Percentiles rank a stretch among this genome's conserved stretches.
phyloP scores from a whole-genome alignment of 129 eudicot genomes.

The Deinandra increscens region DNA sequence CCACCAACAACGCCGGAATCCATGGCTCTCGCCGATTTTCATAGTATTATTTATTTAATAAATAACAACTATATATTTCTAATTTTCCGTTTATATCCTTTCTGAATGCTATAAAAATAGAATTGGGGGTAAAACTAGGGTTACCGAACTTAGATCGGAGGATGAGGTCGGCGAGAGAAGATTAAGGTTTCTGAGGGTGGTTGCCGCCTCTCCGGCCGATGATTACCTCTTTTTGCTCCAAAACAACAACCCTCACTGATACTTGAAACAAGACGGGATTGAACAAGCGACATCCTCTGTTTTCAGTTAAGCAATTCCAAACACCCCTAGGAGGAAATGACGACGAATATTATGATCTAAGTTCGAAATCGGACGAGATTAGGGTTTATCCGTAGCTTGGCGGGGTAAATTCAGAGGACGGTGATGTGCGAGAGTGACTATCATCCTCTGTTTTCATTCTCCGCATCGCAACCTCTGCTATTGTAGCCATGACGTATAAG shows the following conservation, averaged over 20 bases:
- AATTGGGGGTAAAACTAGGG: too few species aligned
- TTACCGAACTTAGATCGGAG: too few species aligned
- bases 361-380: slow-evolving; percentile 2
- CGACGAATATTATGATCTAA: slow-evolving; percentile 16
- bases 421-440: not conserved
- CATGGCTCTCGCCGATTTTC: too few species aligned
- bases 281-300: too few species aligned
- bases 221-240: not conserved
- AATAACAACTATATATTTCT: too few species aligned
- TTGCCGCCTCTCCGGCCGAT: slow-evolving; percentile 11
- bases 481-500: slow-evolving; percentile 44
- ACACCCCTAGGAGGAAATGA: slow-evolving; percentile 35
- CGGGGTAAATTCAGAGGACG: slow-evolving; percentile 32
- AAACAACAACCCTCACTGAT: slow-evolving; percentile 7
- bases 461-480: slow-evolving; percentile 31
- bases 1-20: too few species aligned
- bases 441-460: not conserved
- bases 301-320: too few species aligned
- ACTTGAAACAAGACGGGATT: too few species aligned
- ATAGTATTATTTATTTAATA: too few species aligned
- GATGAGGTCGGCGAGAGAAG: too few species aligned
- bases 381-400: slow-evolving; percentile 42
- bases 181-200: slow-evolving; percentile 10
- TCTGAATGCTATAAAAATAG: too few species aligned
- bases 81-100: too few species aligned